Evolutionary conservation across 306 rosid species (phyloP).

Genomic region (Castanea sativa): DNA sequence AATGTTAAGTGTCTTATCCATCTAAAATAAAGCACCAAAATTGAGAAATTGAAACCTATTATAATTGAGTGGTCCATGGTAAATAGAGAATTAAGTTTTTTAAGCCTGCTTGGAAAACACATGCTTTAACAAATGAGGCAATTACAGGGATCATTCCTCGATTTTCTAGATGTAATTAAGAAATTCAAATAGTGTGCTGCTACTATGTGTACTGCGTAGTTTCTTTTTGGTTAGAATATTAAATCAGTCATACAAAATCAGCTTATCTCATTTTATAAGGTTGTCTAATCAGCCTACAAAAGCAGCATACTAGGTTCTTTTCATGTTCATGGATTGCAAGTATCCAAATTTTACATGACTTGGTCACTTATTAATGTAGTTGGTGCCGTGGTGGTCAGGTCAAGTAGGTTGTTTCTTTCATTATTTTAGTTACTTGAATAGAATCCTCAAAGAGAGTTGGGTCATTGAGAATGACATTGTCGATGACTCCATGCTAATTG

Average conservation of each 20-base stretch:
- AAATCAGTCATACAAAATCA: too few species aligned
- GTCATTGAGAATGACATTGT: background rate
- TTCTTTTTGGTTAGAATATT: too few species aligned
- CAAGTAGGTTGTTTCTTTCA: background rate
- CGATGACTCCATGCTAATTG: too few species aligned
- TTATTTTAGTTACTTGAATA: background rate
- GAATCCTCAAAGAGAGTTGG: background rate
- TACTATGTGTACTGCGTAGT: too few species aligned
- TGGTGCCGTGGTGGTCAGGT: background rate
- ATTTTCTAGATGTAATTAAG: background rate
- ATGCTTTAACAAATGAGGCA: background rate
- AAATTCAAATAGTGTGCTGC: background rate
- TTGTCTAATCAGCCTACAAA: background rate
- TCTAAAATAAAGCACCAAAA: background rate
- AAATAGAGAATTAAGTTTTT: background rate
- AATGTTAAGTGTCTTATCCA: background rate
- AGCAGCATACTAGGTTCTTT: background rate
- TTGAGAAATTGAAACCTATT: background rate
- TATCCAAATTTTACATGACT: background rate
- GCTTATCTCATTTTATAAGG: background rate
- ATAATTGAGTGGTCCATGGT: background rate
- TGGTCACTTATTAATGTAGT: background rate
- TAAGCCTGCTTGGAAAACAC: background rate
- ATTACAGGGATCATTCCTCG: too few species aligned
- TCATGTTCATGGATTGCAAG: background rate